Percentiles rank a stretch among this genome's conserved stretches.
Conservation (phyloP, 352 stramenopile genomes). For the Globisporangium spiculum region DNA sequence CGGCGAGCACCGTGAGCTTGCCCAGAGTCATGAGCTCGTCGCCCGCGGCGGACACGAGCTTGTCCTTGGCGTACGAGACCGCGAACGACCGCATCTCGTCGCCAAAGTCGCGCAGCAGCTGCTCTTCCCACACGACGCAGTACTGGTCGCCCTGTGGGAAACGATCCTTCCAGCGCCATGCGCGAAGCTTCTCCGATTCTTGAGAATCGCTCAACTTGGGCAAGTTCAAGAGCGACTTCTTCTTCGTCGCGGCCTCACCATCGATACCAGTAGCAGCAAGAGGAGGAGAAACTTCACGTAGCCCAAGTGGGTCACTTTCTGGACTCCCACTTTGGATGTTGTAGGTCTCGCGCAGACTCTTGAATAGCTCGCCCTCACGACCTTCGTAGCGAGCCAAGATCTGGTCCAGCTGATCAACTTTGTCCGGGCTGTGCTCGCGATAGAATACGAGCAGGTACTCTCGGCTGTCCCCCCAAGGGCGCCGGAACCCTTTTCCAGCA, state of each 20-base stretch:
- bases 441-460: neutral
- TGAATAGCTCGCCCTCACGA: neutral
- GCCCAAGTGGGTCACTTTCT: conserved; percentile 40
- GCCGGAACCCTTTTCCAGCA: neutral
- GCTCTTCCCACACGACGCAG: conserved; percentile 75
- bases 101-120: conserved; percentile 62
- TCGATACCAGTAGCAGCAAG: neutral
- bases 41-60: conserved; percentile 60
- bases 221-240: conserved; percentile 6
- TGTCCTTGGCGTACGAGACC: conserved; percentile 31
- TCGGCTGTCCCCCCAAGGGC: neutral
- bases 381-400: neutral
- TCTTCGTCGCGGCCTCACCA: neutral
- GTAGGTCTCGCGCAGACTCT: neutral
- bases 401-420: neutral
- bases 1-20: conserved; percentile 67
- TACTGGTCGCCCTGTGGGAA: conserved; percentile 83
- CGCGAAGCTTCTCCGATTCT: conserved; percentile 29
- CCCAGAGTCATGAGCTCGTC: conserved; percentile 51
- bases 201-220: conserved; percentile 7
- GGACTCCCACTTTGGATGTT: conserved; percentile 18
- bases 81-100: conserved; percentile 83
- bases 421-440: neutral
- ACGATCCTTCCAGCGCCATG: conserved; percentile 81
- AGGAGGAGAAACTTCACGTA: conserved; percentile 4